A percentile compares a stretch with the other conserved stretches of the same genome.
These are phyloP conservation scores for Phyllostachys edulis DNA, from an alignment of 176 grass and related monocot species.

Conservation along the genomic window DNA sequence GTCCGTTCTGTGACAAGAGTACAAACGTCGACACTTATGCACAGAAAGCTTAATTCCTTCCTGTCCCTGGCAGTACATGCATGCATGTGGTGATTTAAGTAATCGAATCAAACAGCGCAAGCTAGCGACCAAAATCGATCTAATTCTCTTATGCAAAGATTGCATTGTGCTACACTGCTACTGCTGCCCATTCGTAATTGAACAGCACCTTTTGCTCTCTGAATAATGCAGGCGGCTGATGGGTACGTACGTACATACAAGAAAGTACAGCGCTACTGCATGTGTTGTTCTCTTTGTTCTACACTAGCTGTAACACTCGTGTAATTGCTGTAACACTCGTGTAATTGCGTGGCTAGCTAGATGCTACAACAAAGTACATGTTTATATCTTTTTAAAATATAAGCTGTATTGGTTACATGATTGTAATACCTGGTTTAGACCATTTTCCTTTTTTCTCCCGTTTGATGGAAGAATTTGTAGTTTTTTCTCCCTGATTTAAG, in stretches of 20 bases:
- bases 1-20: no score
- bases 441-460: no score
- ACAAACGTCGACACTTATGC: no score
- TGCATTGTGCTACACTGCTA: not conserved
- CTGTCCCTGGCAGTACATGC: not conserved
- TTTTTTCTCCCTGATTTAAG: not conserved
- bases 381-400: no score
- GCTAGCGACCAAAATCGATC: not conserved
- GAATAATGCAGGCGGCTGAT: not conserved
- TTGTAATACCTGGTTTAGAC: no score
- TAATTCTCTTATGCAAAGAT: slow-evolving; percentile 11
- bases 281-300: not conserved
- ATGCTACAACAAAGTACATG: not conserved
- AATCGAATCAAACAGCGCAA: not conserved
- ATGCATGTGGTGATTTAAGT: not conserved
- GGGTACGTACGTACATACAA: not conserved
- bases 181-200: not conserved
- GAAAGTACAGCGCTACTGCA: not conserved
- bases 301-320: not conserved
- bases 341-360: not conserved
- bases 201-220: not conserved
- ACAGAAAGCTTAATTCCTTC: not conserved
- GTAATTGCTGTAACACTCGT: not conserved
- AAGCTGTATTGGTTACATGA: no score
- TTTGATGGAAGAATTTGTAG: not conserved